Percentiles rank a stretch among this genome's conserved stretches.
phyloP scores from a whole-genome alignment of 805 yeast genomes.

The Zygoascus flipseniorum region DNA sequence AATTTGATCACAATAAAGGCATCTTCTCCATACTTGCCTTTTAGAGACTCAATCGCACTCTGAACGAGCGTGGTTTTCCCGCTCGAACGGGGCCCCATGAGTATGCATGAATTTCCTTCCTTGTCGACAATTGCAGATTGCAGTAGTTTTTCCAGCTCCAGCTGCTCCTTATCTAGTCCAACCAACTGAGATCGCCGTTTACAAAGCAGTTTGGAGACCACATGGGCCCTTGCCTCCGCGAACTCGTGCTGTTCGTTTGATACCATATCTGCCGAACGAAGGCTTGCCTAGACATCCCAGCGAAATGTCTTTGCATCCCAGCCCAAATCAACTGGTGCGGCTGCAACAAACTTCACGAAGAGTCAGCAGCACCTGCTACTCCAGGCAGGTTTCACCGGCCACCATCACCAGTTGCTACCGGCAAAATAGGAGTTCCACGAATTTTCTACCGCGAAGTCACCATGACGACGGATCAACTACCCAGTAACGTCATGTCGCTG shows the following conservation, averaged over 20 bases:
- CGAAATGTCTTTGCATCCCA: too few relatives aligned
- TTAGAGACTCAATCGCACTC: conserved; percentile 42
- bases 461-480: conserved; percentile 19
- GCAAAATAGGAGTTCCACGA: conserved; percentile 46
- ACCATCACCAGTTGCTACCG: neutral
- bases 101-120: conserved; percentile 73
- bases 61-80: conserved; percentile 67
- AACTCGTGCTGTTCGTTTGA: neutral
- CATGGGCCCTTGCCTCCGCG: conserved; percentile 8
- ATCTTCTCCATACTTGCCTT: conserved; percentile 31
- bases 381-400: too few relatives aligned
- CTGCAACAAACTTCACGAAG: too few relatives aligned
- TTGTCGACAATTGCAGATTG: conserved; percentile 55
- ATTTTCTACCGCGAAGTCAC: conserved; percentile 44
- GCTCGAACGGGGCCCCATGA: conserved; percentile 71
- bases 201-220: conserved; percentile 26
- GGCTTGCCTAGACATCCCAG: too few relatives aligned
- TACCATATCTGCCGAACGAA: neutral
- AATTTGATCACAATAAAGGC: conserved; percentile 51
- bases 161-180: conserved; percentile 31
- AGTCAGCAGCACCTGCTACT: too few relatives aligned
- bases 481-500: conserved; percentile 6
- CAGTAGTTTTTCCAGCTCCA: conserved; percentile 49
- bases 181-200: conserved; percentile 22
- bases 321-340: too few relatives aligned